A percentile compares a stretch with the other conserved stretches of the same genome.
Evolutionary conservation across 1,284 basidiomycete species (phyloP).

Genomic region (Apiotrichum veenhuisii): DNA sequence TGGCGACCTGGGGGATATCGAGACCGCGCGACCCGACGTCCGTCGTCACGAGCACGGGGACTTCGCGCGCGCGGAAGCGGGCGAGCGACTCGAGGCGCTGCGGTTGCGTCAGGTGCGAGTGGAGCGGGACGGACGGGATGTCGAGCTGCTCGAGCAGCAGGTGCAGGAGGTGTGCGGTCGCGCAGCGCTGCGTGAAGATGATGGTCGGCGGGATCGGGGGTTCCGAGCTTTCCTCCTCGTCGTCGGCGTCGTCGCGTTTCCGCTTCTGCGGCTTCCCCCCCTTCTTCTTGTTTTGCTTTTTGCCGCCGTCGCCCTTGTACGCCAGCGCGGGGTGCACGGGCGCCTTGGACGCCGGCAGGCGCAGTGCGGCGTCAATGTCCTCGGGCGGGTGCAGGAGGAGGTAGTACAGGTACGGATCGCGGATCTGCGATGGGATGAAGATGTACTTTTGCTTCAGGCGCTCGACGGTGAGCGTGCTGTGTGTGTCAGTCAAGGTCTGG

Average conservation of each 20-base stretch:
- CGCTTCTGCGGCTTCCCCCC: constrained; percentile 16
- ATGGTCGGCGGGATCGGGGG: constrained; percentile 76
- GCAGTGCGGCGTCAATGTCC: constrained; percentile 55
- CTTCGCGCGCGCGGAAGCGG: constrained; percentile 79
- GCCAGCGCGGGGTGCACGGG: neutral
- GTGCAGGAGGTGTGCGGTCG: constrained; percentile 86
- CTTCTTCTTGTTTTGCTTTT: constrained; percentile 1
- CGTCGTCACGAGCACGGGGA: constrained; percentile 89
- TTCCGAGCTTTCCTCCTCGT: constrained; percentile 53
- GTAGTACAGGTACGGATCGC: constrained; percentile 88
- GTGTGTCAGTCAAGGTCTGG: neutral
- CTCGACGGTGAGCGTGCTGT: constrained; percentile 77
- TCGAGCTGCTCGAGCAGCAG: constrained; percentile 70
- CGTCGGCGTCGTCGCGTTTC: constrained; percentile 38
- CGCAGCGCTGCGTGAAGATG: constrained; percentile 84
- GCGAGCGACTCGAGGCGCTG: constrained; percentile 78
- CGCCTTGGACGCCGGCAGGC: constrained; percentile 36
- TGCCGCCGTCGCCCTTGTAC: neutral
- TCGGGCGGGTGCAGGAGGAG: constrained; percentile 83
- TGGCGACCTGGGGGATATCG: constrained; percentile 90
- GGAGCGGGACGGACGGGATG: constrained; percentile 82
- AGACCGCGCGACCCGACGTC: constrained; percentile 92
- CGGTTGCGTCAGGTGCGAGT: constrained; percentile 84
- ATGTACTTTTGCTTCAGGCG: constrained; percentile 84
- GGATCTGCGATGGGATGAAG: constrained; percentile 89